A percentile compares a stretch with the other conserved stretches of the same genome.
Evolutionary conservation across 2,329 filamentous ascomycete genomes (phyloP).

Genomic region (Bipolaris cookei): DNA sequence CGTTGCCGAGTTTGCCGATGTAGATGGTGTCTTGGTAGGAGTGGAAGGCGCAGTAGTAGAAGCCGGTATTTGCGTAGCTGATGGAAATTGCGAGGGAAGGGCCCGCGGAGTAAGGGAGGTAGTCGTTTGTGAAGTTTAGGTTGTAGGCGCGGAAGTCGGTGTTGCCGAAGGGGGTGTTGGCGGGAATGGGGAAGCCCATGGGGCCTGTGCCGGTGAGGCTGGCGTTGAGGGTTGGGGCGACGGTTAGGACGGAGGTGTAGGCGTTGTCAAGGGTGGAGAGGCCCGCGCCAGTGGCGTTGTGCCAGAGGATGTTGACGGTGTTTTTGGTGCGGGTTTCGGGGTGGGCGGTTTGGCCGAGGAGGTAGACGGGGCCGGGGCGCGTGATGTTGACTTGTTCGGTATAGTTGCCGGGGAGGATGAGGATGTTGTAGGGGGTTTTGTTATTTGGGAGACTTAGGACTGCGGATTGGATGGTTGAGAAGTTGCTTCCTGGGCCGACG

Average conservation of each 20-base stretch:
- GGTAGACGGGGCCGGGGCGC: constrained; percentile 64
- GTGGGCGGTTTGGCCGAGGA: constrained; percentile 64
- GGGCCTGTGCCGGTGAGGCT: constrained; percentile 67
- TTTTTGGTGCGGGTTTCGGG: constrained; percentile 58
- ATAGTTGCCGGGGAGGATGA: constrained; percentile 67
- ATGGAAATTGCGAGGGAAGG: constrained; percentile 67
- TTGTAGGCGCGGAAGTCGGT: constrained; percentile 70
- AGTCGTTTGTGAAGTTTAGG: constrained; percentile 69
- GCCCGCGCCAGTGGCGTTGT: constrained; percentile 59
- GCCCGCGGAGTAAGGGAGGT: constrained; percentile 59
- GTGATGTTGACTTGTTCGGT: constrained; percentile 71
- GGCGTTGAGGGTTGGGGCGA: constrained; percentile 68
- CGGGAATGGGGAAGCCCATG: constrained; percentile 66
- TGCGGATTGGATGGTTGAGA: constrained; percentile 56
- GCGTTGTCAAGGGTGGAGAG: constrained; percentile 63
- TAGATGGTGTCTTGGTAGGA: constrained; percentile 75
- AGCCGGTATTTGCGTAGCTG: constrained; percentile 68
- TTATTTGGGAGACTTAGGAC: constrained; percentile 56
- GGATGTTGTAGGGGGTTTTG: constrained; percentile 59
- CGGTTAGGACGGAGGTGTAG: constrained; percentile 65
- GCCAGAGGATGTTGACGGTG: constrained; percentile 64
- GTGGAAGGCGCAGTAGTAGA: constrained; percentile 71
- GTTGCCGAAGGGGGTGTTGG: constrained; percentile 68
- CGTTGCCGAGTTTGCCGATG: constrained; percentile 69
- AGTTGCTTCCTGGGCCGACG: constrained; percentile 33